A percentile compares a stretch with the other conserved stretches of the same genome.
Conservation (phyloP, 1,284 basidiomycete species). For the Tranzscheliella williamsii region DNA sequence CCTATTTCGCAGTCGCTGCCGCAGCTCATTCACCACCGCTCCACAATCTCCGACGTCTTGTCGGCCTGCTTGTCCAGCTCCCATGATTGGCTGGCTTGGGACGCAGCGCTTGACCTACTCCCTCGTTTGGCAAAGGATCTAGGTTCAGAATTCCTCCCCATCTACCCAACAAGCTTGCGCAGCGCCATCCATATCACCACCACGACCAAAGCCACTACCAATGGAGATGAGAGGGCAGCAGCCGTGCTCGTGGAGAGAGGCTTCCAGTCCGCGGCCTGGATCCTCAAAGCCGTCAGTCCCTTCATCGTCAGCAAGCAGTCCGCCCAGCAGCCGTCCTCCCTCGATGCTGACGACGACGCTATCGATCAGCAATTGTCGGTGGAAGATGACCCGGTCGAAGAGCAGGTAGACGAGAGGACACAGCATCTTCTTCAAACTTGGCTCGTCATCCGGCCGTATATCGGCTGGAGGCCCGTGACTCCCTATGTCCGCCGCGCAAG, state of each 20-base stretch:
- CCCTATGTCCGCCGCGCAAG: no score
- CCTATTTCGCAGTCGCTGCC: constrained; percentile 48
- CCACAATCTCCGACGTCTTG: constrained; percentile 30
- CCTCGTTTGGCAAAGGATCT: constrained; percentile 57
- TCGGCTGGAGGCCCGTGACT: constrained; percentile 37
- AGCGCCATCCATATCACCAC: constrained; percentile 52
- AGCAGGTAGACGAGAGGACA: constrained; percentile 23
- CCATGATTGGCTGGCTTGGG: constrained; percentile 49
- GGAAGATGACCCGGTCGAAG: constrained; percentile 19
- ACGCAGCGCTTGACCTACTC: constrained; percentile 56
- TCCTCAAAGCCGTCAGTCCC: constrained; percentile 50
- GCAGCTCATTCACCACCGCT: constrained; percentile 54
- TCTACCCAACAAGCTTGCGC: constrained; percentile 44
- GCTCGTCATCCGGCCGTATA: constrained; percentile 44
- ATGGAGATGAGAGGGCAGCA: constrained; percentile 52
- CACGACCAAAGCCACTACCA: constrained; percentile 44
- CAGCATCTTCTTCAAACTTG: constrained; percentile 40
- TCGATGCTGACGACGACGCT: background rate
- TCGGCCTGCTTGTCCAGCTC: constrained; percentile 13
- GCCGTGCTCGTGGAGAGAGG: constrained; percentile 56
- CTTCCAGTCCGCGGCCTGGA: constrained; percentile 54
- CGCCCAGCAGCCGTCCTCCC: background rate
- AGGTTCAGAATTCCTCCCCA: constrained; percentile 55
- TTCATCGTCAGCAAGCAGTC: constrained; percentile 42
- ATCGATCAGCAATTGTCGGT: background rate